These are phyloP conservation scores for Phytopythium aichiense DNA, from an alignment of 352 stramenopile genomes.

Conservation along the genomic window DNA sequence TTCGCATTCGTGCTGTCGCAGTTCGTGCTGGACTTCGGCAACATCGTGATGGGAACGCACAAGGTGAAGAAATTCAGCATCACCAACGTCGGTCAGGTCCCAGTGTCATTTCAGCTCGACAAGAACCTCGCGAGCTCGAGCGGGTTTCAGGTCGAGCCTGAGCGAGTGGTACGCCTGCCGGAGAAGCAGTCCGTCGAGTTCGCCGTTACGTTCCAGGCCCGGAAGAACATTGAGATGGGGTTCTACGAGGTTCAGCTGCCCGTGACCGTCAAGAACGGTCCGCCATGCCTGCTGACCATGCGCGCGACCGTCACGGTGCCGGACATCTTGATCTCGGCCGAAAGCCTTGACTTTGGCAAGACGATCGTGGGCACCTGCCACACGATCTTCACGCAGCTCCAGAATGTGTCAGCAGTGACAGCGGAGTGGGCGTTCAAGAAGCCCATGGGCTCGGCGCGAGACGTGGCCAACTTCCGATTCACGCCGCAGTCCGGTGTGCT, in stretches of 20 bases:
- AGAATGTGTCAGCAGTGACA: slow-evolving; percentile 87
- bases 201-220: slow-evolving; percentile 87
- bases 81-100: slow-evolving; percentile 86
- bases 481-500: slow-evolving; percentile 72
- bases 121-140: slow-evolving; percentile 85
- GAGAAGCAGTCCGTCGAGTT: slow-evolving; percentile 90
- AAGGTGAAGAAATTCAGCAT: slow-evolving; percentile 92
- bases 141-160: slow-evolving; percentile 92
- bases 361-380: slow-evolving; percentile 87
- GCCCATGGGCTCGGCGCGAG: slow-evolving; percentile 74
- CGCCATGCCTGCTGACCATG: slow-evolving; percentile 81
- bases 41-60: slow-evolving; percentile 90
- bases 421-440: slow-evolving; percentile 92
- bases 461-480: slow-evolving; percentile 81
- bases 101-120: slow-evolving; percentile 89
- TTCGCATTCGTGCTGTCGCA: slow-evolving; percentile 84
- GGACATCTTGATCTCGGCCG: slow-evolving; percentile 78
- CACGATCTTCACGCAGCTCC: slow-evolving; percentile 87
- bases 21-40: slow-evolving; percentile 93
- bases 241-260: slow-evolving; percentile 77
- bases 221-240: slow-evolving; percentile 83
- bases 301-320: slow-evolving; percentile 89
- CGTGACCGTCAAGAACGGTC: slow-evolving; percentile 89
- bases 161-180: slow-evolving; percentile 90
- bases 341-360: slow-evolving; percentile 89